Conservation (phyloP, 2,329 filamentous ascomycete genomes). For the Dactylellina haptotyla region DNA sequence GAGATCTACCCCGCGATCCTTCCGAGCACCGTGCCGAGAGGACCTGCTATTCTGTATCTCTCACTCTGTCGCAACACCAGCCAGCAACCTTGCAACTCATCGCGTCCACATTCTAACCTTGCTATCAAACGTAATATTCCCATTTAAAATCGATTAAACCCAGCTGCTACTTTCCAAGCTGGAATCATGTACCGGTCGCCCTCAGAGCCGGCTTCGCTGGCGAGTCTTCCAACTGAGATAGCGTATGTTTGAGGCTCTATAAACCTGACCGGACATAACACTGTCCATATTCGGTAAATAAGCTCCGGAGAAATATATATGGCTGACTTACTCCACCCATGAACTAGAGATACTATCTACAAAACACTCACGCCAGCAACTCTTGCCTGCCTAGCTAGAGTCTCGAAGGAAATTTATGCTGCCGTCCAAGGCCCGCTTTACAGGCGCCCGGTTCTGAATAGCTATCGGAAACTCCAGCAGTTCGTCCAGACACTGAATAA, state of each 20-base stretch:
- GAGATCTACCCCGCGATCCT: conserved; percentile 33
- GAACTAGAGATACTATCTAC: conserved; percentile 56
- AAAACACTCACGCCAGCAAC: conserved; percentile 51
- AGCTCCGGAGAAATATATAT: too few relatives aligned
- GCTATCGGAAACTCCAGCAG: conserved; percentile 53
- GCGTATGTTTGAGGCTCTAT: conserved; percentile 52
- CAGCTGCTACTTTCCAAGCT: too few relatives aligned
- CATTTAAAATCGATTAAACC: not conserved
- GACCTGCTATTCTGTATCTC: too few relatives aligned
- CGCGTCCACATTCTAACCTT: not conserved
- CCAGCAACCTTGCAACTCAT: too few relatives aligned
- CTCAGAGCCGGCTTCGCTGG: conserved; percentile 44
- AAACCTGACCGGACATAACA: conserved; percentile 25
- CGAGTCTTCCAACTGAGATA: conserved; percentile 56
- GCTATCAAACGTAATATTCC: not conserved
- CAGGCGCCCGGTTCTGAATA: conserved; percentile 54
- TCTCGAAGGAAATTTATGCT: conserved; percentile 56
- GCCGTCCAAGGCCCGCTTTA: conserved; percentile 57
- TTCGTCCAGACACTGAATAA: conserved; percentile 54
- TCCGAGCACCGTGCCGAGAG: not conserved
- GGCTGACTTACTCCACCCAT: not conserved
- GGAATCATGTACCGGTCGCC: conserved; percentile 23
- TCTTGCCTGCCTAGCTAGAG: conserved; percentile 54
- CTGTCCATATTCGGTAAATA: too few relatives aligned
- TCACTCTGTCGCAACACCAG: too few relatives aligned